Conservation (phyloP, 768 basidiomycete species). For the Paxillus ammoniavirescens region DNA sequence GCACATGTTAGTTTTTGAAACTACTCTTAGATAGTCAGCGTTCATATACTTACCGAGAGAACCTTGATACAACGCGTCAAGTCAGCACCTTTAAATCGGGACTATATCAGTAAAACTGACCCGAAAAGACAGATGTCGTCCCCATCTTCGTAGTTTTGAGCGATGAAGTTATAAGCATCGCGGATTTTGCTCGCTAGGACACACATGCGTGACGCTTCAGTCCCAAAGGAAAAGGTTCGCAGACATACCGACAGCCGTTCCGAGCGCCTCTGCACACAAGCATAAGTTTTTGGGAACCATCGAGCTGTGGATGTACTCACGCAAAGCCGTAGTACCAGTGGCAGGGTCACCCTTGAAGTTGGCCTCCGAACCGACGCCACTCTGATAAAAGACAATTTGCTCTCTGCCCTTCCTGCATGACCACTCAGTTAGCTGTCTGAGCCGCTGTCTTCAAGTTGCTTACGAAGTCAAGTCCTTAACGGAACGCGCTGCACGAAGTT, state of each 20-base stretch:
- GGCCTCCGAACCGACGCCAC: conserved; percentile 22
- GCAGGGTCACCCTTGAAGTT: conserved; percentile 12
- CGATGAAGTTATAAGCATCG: conserved; percentile 25
- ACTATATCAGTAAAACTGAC: background rate
- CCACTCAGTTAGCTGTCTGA: background rate
- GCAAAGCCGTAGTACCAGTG: conserved; percentile 3
- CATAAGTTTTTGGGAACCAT: background rate
- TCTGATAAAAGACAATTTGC: conserved; percentile 25
- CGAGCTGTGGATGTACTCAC: background rate
- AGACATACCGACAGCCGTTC: conserved; percentile 2
- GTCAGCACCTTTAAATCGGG: background rate
- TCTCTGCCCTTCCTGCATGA: background rate
- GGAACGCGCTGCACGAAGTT: background rate
- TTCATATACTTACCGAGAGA: background rate
- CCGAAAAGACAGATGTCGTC: conserved; percentile 18
- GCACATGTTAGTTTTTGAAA: background rate
- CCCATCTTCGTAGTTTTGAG: conserved; percentile 18
- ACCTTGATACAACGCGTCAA: background rate
- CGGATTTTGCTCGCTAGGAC: conserved; percentile 22
- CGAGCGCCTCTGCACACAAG: conserved; percentile 6
- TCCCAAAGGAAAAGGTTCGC: background rate
- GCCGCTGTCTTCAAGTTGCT: background rate
- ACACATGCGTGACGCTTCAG: background rate
- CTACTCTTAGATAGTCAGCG: background rate
- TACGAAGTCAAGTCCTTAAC: background rate